A percentile compares a stretch with the other conserved stretches of the same genome.
phyloP scores from a whole-genome alignment of 805 yeast species.

The Scheffersomyces spartinae region DNA sequence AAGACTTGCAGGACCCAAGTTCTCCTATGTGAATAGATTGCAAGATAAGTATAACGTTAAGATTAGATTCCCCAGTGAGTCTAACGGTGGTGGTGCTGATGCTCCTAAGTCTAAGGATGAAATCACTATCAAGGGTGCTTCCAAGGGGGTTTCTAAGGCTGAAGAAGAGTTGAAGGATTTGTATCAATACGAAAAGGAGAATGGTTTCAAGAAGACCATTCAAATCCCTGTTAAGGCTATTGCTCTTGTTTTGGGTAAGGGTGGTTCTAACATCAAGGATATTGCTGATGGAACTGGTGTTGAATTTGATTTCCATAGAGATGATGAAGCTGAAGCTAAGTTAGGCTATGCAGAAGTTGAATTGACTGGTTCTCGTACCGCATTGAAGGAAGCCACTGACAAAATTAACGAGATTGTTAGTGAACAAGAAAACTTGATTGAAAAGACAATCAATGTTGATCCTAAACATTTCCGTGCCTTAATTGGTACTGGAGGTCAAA shows the following conservation, averaged over 20 bases:
- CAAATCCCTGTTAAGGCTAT: slow-evolving; percentile 64
- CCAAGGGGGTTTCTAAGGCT: slow-evolving; percentile 77
- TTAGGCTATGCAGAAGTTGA: slow-evolving; percentile 49
- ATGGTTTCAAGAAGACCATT: slow-evolving; percentile 58
- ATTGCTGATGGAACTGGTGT: slow-evolving; percentile 62
- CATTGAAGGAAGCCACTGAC: slow-evolving; percentile 59
- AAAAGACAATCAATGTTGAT: slow-evolving; percentile 52
- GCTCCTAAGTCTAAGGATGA: slow-evolving; percentile 44
- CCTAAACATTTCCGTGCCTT: slow-evolving; percentile 64
- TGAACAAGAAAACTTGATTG: slow-evolving; percentile 51
- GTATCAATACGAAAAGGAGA: slow-evolving; percentile 76
- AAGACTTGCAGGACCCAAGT: slow-evolving; percentile 72
- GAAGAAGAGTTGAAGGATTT: slow-evolving; percentile 76
- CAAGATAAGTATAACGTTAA: slow-evolving; percentile 79
- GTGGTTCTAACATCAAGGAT: slow-evolving; percentile 74
- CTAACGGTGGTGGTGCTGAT: slow-evolving; percentile 13
- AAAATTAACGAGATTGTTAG: slow-evolving; percentile 52
- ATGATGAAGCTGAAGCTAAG: slow-evolving; percentile 33
- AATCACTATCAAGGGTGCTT: slow-evolving; percentile 73
- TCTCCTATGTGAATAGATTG: slow-evolving; percentile 70
- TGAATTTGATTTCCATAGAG: slow-evolving; percentile 36
- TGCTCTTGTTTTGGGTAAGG: slow-evolving; percentile 80
- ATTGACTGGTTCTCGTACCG: slow-evolving; percentile 67
- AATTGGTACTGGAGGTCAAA: slow-evolving; percentile 71
- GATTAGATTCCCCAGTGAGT: slow-evolving; percentile 57